A percentile compares a stretch with the other conserved stretches of the same genome.
Evolutionary conservation across 2,329 filamentous ascomycete genomes (phyloP).

Genomic region (Fusarium sp.): DNA sequence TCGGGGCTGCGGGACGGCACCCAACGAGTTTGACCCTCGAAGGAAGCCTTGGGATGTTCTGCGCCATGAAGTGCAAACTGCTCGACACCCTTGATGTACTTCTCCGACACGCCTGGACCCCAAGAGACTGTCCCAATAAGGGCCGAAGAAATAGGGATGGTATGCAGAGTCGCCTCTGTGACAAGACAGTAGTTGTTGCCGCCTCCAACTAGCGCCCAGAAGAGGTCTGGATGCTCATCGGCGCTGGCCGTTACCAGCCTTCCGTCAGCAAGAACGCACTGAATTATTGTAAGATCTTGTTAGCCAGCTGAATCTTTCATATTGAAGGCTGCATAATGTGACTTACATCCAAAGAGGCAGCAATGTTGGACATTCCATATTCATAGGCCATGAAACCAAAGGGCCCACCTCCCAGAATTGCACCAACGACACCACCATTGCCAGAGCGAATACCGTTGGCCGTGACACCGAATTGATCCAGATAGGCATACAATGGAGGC

Average conservation of each 20-base stretch:
- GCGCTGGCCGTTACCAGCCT: background rate
- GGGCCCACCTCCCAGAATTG: background rate
- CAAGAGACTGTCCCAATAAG: background rate
- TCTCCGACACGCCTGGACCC: background rate
- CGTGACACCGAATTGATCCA: background rate
- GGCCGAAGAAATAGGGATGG: background rate
- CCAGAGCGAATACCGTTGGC: background rate
- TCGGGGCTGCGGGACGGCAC: background rate
- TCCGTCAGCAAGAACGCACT: background rate
- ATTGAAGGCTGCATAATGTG: background rate
- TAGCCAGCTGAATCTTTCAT: background rate
- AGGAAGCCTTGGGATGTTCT: slow-evolving; percentile 4
- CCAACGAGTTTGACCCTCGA: slow-evolving; percentile 4
- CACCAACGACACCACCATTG: background rate
- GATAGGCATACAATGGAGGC: background rate
- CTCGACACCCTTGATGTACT: slow-evolving; percentile 7
- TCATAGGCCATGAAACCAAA: background rate
- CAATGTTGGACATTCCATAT: background rate
- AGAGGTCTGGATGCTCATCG: slow-evolving; percentile 1
- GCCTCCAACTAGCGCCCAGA: slow-evolving; percentile 2
- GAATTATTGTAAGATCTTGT: background rate
- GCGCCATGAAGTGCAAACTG: background rate
- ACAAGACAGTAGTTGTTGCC: slow-evolving; percentile 4
- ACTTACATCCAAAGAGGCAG: background rate
- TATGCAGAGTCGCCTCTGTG: background rate